Evolutionary conservation across 306 rosid species (phyloP).

Genomic region (Abrus pulchellus): DNA sequence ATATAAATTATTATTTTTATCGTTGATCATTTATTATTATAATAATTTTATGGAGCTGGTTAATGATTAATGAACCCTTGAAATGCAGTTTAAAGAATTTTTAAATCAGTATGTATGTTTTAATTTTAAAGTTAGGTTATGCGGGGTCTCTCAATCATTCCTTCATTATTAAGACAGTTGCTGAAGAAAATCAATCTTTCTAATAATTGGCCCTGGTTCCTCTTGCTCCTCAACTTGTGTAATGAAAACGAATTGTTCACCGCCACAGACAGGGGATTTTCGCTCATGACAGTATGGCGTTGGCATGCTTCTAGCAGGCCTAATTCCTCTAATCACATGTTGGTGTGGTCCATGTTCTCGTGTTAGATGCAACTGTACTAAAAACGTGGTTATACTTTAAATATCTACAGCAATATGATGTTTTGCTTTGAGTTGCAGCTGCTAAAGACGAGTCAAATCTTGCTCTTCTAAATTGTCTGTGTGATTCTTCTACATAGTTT

Average conservation of each 20-base stretch:
- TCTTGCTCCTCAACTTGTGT: slow-evolving; percentile 42
- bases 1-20: background rate
- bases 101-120: no score
- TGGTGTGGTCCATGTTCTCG: slow-evolving; percentile 24
- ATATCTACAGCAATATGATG: background rate
- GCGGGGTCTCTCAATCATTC: slow-evolving; percentile 39
- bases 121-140: background rate
- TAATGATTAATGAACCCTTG: background rate
- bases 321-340: background rate
- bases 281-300: slow-evolving; percentile 35
- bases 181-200: background rate
- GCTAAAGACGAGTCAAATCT: background rate
- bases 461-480: background rate
- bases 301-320: slow-evolving; percentile 16
- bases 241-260: slow-evolving; percentile 40
- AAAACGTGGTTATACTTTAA: background rate
- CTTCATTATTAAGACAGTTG: slow-evolving; percentile 35
- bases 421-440: background rate
- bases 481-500: background rate
- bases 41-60: background rate
- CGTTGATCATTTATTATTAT: background rate
- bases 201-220: slow-evolving; percentile 17
- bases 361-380: background rate
- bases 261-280: slow-evolving; percentile 56
- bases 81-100: background rate